Evolutionary conservation across 1,139 yeast species (phyloP).

Genomic region (Chernovozyma aurita): DNA sequence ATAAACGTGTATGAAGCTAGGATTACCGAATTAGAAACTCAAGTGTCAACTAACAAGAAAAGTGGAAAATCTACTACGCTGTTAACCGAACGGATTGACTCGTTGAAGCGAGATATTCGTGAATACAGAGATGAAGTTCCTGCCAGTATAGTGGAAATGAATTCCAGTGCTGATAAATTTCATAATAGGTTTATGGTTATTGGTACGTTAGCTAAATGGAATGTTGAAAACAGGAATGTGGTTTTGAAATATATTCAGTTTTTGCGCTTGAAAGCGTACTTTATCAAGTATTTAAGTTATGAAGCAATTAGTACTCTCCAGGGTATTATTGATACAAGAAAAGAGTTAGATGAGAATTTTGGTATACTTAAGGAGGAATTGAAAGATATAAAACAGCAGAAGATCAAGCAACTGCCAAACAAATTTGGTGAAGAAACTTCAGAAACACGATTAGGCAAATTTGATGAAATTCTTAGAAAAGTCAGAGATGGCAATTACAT

Average conservation of each 20-base stretch:
- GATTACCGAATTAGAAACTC: constrained; percentile 22
- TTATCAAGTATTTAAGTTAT: constrained; percentile 31
- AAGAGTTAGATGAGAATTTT: neutral
- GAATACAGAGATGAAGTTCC: constrained; percentile 8
- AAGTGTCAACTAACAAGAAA: constrained; percentile 13
- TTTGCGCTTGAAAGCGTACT: constrained; percentile 26
- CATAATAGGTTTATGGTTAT: constrained; percentile 39
- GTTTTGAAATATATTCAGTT: constrained; percentile 37
- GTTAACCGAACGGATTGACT: constrained; percentile 18
- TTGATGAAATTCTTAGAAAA: constrained; percentile 49
- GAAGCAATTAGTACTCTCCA: constrained; percentile 37
- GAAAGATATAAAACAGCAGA: neutral
- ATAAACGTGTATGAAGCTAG: constrained; percentile 24
- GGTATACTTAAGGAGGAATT: neutral
- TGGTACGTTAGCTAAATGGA: constrained; percentile 44
- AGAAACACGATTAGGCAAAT: constrained; percentile 29
- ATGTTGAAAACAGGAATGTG: constrained; percentile 31
- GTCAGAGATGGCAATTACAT: constrained; percentile 33
- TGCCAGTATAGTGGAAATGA: constrained; percentile 3
- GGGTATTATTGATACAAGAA: constrained; percentile 23
- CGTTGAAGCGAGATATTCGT: constrained; percentile 21
- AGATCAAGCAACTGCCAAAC: neutral
- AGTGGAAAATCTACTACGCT: constrained; percentile 10
- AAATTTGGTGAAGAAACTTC: constrained; percentile 11
- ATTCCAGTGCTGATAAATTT: constrained; percentile 15